Base-by-base conservation (phyloP, 805 yeast species). In the Ogataea saltuana region DNA sequence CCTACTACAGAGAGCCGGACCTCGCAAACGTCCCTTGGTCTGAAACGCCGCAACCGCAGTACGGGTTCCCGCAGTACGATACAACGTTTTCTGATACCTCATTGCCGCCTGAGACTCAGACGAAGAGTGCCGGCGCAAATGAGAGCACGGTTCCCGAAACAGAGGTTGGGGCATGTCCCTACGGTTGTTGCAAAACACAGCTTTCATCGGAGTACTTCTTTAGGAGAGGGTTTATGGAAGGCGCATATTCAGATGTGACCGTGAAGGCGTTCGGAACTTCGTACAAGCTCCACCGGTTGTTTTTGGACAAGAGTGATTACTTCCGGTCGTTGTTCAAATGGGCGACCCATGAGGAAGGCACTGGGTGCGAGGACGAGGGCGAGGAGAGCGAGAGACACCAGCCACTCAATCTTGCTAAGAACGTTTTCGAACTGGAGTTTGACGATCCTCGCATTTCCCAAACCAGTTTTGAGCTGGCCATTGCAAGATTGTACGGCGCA, bases 241-340 rank as follows among this genome's bases (percentile, higher is more conserved):
- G 80, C 0, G 66, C 64, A 2, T 74, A 75, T 44, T 69, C 75
- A 1, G 81, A 76, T 56, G 72, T 76, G 26, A 64, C 73, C 0
- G 58, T 78, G 8, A 55, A 46, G 44, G 81, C 80, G 1, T 78
- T 78, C 52, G 71, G 66, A 3, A 59, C 61, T 18, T 59, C 59
- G 12, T 78, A 76, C 53, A 55, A 54, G n/a, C 55, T 78, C 2
- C 83, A 78, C 48, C 62, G 65, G 46, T 46, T 78, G 33, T 60
- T 78, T 9, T 58, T 78, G 31, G 67, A 67, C 39, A 63, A 74
- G 42, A 65, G 77, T 43, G 75, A 73, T 0, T 78, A 74, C 49
- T 78, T 78, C 52, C 58, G 64, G 13, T 63, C 73, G 3, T 46
- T 78, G 34, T 72, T 78, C 46, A 58, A 66, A 30, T 78, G 83